Percentiles rank a stretch among this genome's conserved stretches.
phyloP scores from a whole-genome alignment of 2,329 filamentous ascomycete species.

The Acephala macrosclerotiorum region DNA sequence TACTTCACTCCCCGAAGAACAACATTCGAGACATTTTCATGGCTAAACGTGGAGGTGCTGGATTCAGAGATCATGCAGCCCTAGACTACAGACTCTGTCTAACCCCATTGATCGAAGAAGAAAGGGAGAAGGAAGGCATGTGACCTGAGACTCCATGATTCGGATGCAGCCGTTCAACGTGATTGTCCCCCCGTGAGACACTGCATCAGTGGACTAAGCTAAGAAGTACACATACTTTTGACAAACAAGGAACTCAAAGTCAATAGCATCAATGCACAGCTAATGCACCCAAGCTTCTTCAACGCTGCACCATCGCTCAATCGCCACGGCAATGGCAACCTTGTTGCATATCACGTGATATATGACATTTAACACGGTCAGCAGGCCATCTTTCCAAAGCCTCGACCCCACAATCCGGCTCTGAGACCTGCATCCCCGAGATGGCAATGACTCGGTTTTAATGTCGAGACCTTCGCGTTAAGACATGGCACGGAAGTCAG shows the following conservation, averaged over 20 bases:
- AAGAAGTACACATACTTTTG: conserved; percentile 1
- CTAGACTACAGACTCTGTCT: not conserved
- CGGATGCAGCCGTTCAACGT: not conserved
- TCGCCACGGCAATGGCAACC: not conserved
- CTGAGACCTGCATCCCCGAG: conserved; percentile 17
- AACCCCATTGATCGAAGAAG: not conserved
- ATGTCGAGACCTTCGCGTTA: conserved; percentile 11
- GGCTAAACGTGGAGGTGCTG: not conserved
- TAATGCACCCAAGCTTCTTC: conserved; percentile 11
- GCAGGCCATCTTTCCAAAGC: not conserved
- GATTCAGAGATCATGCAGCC: not conserved
- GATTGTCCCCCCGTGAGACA: conserved; percentile 2
- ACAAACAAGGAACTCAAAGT: conserved; percentile 1
- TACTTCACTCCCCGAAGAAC: not conserved
- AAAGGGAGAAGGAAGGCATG: not conserved
- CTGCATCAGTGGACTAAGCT: not conserved
- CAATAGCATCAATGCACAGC: conserved; percentile 6
- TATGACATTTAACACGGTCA: not conserved
- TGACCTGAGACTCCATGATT: conserved; percentile 8
- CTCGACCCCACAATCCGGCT: conserved; percentile 8
- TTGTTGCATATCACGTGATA: conserved; percentile 14
- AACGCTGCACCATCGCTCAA: not conserved
- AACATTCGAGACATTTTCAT: conserved; percentile 1
- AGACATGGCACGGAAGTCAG: conserved; percentile 4
- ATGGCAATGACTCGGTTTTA: conserved; percentile 19